Evolutionary conservation across 2,329 filamentous ascomycete genomes (phyloP).

Genomic region (Hymenoscyphus fructigenus): DNA sequence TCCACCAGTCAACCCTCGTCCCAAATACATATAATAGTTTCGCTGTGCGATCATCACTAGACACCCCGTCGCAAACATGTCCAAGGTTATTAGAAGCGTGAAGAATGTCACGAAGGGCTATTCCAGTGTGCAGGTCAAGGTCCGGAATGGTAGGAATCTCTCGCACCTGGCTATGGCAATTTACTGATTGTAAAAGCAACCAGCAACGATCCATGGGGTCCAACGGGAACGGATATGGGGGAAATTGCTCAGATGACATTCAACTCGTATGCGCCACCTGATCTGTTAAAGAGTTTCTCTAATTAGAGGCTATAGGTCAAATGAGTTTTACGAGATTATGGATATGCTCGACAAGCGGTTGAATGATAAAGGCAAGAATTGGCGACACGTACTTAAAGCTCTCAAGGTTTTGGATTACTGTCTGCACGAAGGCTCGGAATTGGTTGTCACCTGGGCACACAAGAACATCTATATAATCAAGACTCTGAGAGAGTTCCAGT

Average conservation of each 20-base stretch:
- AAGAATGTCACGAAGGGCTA: constrained; percentile 99
- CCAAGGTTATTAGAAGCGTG: constrained; percentile 93
- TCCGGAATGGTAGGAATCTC: constrained; percentile 78
- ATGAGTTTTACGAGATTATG: constrained; percentile 99
- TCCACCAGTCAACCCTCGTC: not conserved
- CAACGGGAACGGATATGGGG: constrained; percentile 96
- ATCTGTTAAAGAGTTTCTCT: constrained; percentile 7
- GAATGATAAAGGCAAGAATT: constrained; percentile 99
- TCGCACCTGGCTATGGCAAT: not conserved
- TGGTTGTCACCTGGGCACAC: constrained; percentile 95
- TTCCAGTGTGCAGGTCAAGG: constrained; percentile 93
- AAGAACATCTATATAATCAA: constrained; percentile 99
- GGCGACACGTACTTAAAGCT: constrained; percentile 96
- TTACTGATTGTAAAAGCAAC: constrained; percentile 65
- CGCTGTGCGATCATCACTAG: not conserved
- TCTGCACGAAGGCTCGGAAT: constrained; percentile 92
- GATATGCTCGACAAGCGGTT: constrained; percentile 98
- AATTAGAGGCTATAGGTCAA: constrained; percentile 54
- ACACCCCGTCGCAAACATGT: constrained; percentile 61
- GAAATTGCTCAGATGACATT: constrained; percentile 98
- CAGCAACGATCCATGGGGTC: constrained; percentile 98
- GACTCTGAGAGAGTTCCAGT: constrained; percentile 94
- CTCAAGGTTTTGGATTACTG: constrained; percentile 98
- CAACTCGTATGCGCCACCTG: constrained; percentile 71
- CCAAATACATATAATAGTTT: constrained; percentile 6